phyloP scores from a whole-genome alignment of 805 yeast genomes.

The Torulaspora quercuum region DNA sequence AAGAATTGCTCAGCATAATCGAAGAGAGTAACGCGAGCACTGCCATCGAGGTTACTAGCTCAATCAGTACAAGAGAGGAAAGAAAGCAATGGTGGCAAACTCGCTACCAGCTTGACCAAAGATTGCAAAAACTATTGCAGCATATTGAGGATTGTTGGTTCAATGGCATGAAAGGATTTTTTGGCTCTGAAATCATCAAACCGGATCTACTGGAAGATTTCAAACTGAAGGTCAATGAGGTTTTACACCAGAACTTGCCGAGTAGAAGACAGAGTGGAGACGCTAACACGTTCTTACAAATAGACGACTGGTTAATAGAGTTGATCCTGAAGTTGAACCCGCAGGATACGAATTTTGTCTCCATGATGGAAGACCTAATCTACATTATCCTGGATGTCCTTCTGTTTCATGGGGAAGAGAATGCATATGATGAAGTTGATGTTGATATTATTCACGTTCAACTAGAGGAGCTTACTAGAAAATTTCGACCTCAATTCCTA shows the following conservation, averaged over 20 bases:
- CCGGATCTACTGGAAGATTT: constrained; percentile 34
- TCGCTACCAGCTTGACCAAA: constrained; percentile 58
- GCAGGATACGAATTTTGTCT: constrained; percentile 24
- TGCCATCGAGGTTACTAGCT: constrained; percentile 47
- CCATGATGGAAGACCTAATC: constrained; percentile 58
- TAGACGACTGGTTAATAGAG: constrained; percentile 48
- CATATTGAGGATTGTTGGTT: constrained; percentile 66
- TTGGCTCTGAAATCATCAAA: constrained; percentile 40
- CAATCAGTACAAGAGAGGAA: constrained; percentile 54
- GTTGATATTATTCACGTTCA: constrained; percentile 52
- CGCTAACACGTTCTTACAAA: constrained; percentile 30
- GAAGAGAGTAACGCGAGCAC: constrained; percentile 60
- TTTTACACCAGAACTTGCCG: constrained; percentile 48
- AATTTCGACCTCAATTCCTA: constrained; percentile 24
- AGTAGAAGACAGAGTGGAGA: constrained; percentile 40
- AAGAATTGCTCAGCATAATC: constrained; percentile 52
- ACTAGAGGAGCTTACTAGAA: constrained; percentile 45
- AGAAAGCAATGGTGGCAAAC: constrained; percentile 75
- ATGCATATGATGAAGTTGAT: constrained; percentile 64
- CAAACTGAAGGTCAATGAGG: constrained; percentile 37
- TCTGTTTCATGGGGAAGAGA: constrained; percentile 58
- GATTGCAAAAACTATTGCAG: constrained; percentile 50
- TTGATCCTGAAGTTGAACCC: constrained; percentile 49
- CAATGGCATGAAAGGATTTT: constrained; percentile 70
- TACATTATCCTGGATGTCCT: constrained; percentile 59